These are phyloP conservation scores for Williopsis jadinii DNA, from an alignment of 1,139 yeast species.

Conservation along the genomic window DNA sequence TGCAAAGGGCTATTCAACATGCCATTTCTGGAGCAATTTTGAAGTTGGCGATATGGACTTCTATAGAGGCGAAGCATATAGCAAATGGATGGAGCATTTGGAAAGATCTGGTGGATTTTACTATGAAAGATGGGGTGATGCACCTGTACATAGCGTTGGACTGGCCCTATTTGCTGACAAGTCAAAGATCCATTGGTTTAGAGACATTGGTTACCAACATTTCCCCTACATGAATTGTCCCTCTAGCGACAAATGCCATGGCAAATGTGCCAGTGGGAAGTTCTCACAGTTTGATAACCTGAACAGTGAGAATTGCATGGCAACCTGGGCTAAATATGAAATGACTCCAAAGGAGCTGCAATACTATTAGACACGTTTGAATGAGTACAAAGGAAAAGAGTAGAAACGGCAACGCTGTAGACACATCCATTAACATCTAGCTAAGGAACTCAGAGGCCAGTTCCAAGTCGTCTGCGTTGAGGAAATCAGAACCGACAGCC, in stretches of 20 bases:
- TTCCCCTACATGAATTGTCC: slow-evolving; percentile 76
- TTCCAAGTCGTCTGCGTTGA: slow-evolving; percentile 42
- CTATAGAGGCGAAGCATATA: slow-evolving; percentile 59
- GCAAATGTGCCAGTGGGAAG: slow-evolving; percentile 36
- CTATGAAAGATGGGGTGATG: slow-evolving; percentile 91
- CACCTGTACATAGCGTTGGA: slow-evolving; percentile 79
- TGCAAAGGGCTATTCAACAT: slow-evolving; percentile 70
- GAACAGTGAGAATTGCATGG: slow-evolving; percentile 63
- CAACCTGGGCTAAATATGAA: slow-evolving; percentile 60
- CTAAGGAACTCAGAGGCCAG: slow-evolving; percentile 11
- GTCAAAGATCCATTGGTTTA: slow-evolving; percentile 72
- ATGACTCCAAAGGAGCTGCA: slow-evolving; percentile 32
- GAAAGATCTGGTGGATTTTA: slow-evolving; percentile 74
- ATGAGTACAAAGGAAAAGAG: too few relatives aligned
- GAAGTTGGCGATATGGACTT: slow-evolving; percentile 82
- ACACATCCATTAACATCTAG: too few relatives aligned
- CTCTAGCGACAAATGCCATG: slow-evolving; percentile 30
- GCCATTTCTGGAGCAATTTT: slow-evolving; percentile 87
- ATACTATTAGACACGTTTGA: slow-evolving; percentile 2
- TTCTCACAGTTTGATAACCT: slow-evolving; percentile 40
- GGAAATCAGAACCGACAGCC: slow-evolving; percentile 33
- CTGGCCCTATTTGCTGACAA: slow-evolving; percentile 69
- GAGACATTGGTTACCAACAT: slow-evolving; percentile 78
- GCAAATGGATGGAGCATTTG: slow-evolving; percentile 53
- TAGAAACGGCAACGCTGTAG: too few relatives aligned